Evolutionary conservation across 306 rosid genomes (phyloP).

Genomic region (Prunus dulcis): DNA sequence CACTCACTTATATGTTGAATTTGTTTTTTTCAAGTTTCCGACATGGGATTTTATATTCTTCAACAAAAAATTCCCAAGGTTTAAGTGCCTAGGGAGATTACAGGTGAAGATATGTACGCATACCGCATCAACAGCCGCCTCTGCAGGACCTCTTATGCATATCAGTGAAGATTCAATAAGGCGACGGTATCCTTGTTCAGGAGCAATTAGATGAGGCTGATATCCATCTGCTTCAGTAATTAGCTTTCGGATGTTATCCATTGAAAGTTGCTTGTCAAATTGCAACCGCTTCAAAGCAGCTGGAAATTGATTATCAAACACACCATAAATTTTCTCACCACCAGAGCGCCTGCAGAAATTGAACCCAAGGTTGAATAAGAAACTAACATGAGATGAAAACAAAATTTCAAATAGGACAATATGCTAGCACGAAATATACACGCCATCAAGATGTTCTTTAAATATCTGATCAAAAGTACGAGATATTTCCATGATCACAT

Average conservation of each 20-base stretch:
- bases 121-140: constrained; percentile 48
- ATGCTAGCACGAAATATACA: constrained; percentile 20
- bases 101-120: neutral
- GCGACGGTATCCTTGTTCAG: constrained; percentile 51
- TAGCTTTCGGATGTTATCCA: constrained; percentile 40
- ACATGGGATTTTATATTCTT: neutral
- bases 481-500: constrained; percentile 46
- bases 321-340: constrained; percentile 42
- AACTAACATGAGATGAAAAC: constrained; percentile 3
- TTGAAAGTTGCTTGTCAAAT: constrained; percentile 38
- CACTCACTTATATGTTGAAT: too few relatives aligned
- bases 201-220: constrained; percentile 51
- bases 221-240: constrained; percentile 52
- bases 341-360: constrained; percentile 38
- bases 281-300: constrained; percentile 46
- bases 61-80: neutral
- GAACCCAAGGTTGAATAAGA: neutral
- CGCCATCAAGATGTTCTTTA: constrained; percentile 51
- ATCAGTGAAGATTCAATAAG: constrained; percentile 40
- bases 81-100: neutral
- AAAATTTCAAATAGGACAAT: too few relatives aligned
- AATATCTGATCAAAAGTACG: constrained; percentile 48
- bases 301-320: constrained; percentile 46
- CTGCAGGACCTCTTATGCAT: constrained; percentile 46
- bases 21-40: too few relatives aligned